Percentiles rank a stretch among this genome's conserved stretches.
These are phyloP conservation scores for Blastomyces gilchristii DNA, from an alignment of 2,329 filamentous ascomycete species.

Conservation along the genomic window DNA sequence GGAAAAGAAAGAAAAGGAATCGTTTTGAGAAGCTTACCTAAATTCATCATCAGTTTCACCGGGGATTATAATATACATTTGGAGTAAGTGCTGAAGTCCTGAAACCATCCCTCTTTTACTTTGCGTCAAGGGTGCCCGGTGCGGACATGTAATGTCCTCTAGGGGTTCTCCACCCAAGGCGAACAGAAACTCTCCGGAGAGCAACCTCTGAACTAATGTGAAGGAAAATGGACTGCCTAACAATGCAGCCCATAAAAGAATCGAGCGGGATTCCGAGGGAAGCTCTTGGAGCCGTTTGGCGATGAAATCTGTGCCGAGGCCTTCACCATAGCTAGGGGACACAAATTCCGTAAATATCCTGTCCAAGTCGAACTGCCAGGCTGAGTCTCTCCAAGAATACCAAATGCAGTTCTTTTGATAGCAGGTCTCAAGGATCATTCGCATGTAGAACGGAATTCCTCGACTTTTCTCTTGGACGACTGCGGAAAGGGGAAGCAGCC, in stretches of 20 bases:
- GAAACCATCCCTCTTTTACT: slow-evolving; percentile 55
- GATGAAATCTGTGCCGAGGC: slow-evolving; percentile 74
- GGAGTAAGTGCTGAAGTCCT: slow-evolving; percentile 72
- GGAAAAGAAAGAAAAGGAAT: neutral
- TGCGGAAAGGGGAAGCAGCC: slow-evolving; percentile 65
- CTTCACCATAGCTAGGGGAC: slow-evolving; percentile 65
- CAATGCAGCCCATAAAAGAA: slow-evolving; percentile 78
- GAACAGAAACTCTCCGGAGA: slow-evolving; percentile 63
- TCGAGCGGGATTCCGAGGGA: slow-evolving; percentile 59
- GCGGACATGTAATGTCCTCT: slow-evolving; percentile 28
- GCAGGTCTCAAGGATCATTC: slow-evolving; percentile 80
- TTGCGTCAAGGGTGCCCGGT: slow-evolving; percentile 42
- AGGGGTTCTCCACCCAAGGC: slow-evolving; percentile 37
- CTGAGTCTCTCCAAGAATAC: slow-evolving; percentile 75
- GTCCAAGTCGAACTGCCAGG: slow-evolving; percentile 80
- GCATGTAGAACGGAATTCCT: slow-evolving; percentile 83
- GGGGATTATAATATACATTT: slow-evolving; percentile 69
- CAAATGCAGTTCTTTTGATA: slow-evolving; percentile 79
- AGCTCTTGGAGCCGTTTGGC: slow-evolving; percentile 66
- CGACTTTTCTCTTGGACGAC: slow-evolving; percentile 82
- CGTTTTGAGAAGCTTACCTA: slow-evolving; percentile 32
- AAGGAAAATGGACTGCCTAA: slow-evolving; percentile 79
- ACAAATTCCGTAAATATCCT: slow-evolving; percentile 77
- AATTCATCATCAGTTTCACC: slow-evolving; percentile 80
- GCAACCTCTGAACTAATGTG: slow-evolving; percentile 62